phyloP scores from a whole-genome alignment of 2,329 filamentous ascomycete species.

The Iodosphaeria phyllophila region DNA sequence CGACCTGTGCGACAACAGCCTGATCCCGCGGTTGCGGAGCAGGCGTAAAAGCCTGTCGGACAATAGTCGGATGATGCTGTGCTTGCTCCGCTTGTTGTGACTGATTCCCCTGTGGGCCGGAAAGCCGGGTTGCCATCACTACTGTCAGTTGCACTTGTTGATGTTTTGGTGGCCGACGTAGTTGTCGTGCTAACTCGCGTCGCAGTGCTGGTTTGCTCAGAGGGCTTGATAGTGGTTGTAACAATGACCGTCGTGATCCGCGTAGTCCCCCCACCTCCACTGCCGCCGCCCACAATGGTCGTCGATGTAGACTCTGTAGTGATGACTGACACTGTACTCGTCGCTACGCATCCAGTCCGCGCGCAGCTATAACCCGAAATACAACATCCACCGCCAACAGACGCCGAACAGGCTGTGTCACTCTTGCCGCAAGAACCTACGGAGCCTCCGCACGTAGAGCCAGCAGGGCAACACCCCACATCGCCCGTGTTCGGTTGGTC shows the following conservation, averaged over 20 bases:
- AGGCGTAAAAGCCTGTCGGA: conserved; percentile 84
- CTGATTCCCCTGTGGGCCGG: conserved; percentile 13
- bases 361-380: conserved; percentile 52
- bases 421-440: conserved; percentile 43
- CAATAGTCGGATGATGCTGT: conserved; percentile 29
- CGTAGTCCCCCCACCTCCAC: conserved; percentile 16
- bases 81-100: conserved; percentile 14
- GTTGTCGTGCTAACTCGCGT: conserved; percentile 15
- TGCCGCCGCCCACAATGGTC: conserved; percentile 13
- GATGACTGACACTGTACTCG: conserved; percentile 12
- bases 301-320: conserved; percentile 22
- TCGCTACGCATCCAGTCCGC: conserved; percentile 46
- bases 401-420: conserved; percentile 44
- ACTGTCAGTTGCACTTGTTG: conserved; percentile 13
- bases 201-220: conserved; percentile 14
- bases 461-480: conserved; percentile 58
- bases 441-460: conserved; percentile 40
- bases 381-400: conserved; percentile 57
- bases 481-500: conserved; percentile 41
- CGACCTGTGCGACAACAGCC: conserved; percentile 76
- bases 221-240: conserved; percentile 16
- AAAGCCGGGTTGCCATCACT: conserved; percentile 17
- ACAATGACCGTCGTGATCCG: conserved; percentile 17
- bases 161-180: conserved; percentile 8
- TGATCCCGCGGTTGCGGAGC: conserved; percentile 65